Conservation (phyloP, 208 protist species). For the Herpetomonas samuelpessoai region DNA sequence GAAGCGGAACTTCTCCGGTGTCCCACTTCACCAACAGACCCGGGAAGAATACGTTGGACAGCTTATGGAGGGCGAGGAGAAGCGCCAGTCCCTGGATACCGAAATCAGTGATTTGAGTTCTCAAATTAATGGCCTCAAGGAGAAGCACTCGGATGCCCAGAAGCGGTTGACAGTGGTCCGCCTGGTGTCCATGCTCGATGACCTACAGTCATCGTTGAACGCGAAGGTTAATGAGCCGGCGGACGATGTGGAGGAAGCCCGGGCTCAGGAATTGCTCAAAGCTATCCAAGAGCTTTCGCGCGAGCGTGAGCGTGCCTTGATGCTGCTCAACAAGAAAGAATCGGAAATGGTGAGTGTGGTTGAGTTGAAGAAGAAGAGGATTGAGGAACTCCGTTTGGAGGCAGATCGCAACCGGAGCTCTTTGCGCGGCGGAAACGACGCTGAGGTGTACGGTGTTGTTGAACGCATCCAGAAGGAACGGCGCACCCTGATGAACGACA, state of each 20-base stretch:
- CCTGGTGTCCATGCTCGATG: conserved; percentile 76
- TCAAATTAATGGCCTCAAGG: conserved; percentile 40
- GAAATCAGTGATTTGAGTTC: conserved; percentile 38
- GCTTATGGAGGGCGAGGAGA: conserved; percentile 47
- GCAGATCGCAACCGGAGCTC: conserved; percentile 40
- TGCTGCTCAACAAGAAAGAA: conserved; percentile 59
- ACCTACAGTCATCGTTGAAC: conserved; percentile 57
- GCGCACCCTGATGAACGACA: conserved; percentile 43
- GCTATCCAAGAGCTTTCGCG: conserved; percentile 74
- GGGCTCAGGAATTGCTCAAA: conserved; percentile 67
- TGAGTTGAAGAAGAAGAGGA: conserved; percentile 68
- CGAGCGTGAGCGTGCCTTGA: conserved; percentile 60
- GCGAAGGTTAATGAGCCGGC: conserved; percentile 49
- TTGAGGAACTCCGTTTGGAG: conserved; percentile 57
- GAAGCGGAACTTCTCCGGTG: conserved; percentile 8
- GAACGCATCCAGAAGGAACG: conserved; percentile 74
- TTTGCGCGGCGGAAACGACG: conserved; percentile 48
- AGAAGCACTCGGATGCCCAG: conserved; percentile 37
- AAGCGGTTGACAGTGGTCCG: conserved; percentile 61
- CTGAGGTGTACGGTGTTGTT: conserved; percentile 32
- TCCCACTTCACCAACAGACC: conserved; percentile 11
- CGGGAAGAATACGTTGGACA: conserved; percentile 62
- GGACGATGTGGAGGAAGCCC: conserved; percentile 40
- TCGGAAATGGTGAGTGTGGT: conserved; percentile 60
- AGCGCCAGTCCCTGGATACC: conserved; percentile 33